These are phyloP conservation scores for Sanghuangporus baumii DNA, from an alignment of 1,284 basidiomycete genomes.

Conservation along the genomic window DNA sequence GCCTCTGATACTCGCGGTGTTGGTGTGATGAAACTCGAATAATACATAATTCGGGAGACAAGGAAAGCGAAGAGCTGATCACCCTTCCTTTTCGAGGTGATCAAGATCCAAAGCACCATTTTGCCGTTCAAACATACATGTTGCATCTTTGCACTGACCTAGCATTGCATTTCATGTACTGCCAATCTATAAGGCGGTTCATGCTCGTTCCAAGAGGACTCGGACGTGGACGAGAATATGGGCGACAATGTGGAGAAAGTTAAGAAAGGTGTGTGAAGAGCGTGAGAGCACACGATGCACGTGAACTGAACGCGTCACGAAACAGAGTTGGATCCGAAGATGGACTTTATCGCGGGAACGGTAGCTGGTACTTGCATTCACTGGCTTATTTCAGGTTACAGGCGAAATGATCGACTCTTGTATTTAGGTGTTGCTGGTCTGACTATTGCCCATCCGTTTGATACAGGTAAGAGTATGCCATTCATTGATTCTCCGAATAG, in stretches of 20 bases:
- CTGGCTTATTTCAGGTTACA: background rate
- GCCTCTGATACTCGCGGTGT: background rate
- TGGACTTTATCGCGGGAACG: slow-evolving; percentile 74
- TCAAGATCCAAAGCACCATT: background rate
- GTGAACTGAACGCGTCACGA: background rate
- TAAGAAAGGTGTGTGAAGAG: background rate
- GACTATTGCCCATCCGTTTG: slow-evolving; percentile 66
- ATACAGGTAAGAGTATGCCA: slow-evolving; percentile 50
- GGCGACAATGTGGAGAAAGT: background rate
- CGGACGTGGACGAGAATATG: background rate
- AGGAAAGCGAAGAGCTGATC: background rate
- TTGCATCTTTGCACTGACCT: background rate
- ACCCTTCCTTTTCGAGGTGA: background rate
- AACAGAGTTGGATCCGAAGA: slow-evolving; percentile 37
- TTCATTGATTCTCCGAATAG: background rate
- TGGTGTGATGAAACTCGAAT: background rate
- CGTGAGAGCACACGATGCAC: background rate
- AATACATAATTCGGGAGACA: background rate
- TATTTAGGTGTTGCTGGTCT: slow-evolving; percentile 55
- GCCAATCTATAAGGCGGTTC: background rate
- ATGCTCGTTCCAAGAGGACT: background rate
- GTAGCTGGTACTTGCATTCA: slow-evolving; percentile 40
- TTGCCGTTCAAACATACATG: background rate
- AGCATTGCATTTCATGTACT: background rate
- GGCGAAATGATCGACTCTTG: background rate